A percentile compares a stretch with the other conserved stretches of the same genome.
These are phyloP conservation scores for Candida anglica DNA, from an alignment of 805 yeast genomes.

Conservation along the genomic window DNA sequence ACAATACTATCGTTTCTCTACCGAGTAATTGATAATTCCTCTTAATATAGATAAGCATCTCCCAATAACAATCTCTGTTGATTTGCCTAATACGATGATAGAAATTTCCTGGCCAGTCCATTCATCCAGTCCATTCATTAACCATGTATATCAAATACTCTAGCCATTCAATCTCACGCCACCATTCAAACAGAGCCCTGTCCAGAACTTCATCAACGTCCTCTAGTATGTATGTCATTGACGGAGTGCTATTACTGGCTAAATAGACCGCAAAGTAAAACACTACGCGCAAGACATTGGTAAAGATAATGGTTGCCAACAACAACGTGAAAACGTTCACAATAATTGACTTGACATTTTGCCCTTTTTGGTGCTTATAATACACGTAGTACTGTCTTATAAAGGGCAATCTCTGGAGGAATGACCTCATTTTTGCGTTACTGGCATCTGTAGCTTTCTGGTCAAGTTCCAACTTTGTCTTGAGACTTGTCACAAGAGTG, in stretches of 20 bases:
- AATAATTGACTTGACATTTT: constrained; percentile 13
- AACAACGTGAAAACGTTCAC: constrained; percentile 19
- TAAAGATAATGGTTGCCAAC: constrained; percentile 14
- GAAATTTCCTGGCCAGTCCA: no score
- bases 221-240: no score
- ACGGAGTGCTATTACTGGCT: constrained; percentile 1
- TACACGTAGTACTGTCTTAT: constrained; percentile 24
- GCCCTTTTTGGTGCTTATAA: constrained; percentile 19
- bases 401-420: constrained; percentile 23
- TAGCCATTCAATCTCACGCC: constrained; percentile 29
- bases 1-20: no score
- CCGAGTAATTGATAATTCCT: no score
- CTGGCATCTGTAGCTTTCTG: constrained; percentile 1
- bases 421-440: constrained; percentile 8
- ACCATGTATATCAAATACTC: constrained; percentile 23
- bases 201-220: no score
- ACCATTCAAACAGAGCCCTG: constrained; percentile 28
- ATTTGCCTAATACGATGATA: no score
- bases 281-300: constrained; percentile 13
- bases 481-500: constrained; percentile 12
- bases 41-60: no score
- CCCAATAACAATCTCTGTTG: no score
- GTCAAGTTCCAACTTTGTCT: constrained; percentile 10
- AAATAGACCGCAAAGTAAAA: constrained; percentile 10
- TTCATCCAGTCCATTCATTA: constrained; percentile 14